Conservation (phyloP, 371 early-diverging fungal species). For the Actinomortierella wolfii region DNA sequence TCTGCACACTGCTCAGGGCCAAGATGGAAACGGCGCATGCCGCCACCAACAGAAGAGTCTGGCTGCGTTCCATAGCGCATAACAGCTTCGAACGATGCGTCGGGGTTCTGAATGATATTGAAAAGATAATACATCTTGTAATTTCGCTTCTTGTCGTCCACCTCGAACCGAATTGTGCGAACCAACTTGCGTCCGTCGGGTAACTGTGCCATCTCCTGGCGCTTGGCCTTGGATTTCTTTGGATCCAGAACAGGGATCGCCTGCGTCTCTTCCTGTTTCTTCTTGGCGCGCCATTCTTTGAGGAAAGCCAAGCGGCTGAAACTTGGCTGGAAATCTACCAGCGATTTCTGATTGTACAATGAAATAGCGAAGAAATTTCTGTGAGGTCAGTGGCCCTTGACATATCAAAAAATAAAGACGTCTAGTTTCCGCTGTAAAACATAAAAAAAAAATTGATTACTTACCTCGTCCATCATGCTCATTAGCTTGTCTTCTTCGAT, state of each 20-base stretch:
- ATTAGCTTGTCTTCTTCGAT: constrained; percentile 62
- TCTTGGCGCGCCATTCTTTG: constrained; percentile 64
- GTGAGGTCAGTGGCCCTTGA: not conserved
- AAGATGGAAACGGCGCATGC: constrained; percentile 60
- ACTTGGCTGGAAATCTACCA: constrained; percentile 43
- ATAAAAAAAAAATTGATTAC: no score
- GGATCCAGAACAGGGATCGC: constrained; percentile 56
- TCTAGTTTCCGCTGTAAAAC: no score
- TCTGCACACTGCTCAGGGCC: constrained; percentile 65
- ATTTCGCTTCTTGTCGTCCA: constrained; percentile 50
- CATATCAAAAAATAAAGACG: no score
- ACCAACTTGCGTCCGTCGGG: constrained; percentile 60
- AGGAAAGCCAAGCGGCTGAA: constrained; percentile 66
- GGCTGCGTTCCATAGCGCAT: constrained; percentile 63
- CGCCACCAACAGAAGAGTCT: constrained; percentile 62
- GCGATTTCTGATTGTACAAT: constrained; percentile 18
- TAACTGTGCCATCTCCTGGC: constrained; percentile 43
- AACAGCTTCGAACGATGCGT: constrained; percentile 57
- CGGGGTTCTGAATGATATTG: constrained; percentile 52
- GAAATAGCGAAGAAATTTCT: not conserved
- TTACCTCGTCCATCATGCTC: constrained; percentile 67
- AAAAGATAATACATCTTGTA: constrained; percentile 61
- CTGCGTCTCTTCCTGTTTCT: constrained; percentile 51
- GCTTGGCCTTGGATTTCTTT: constrained; percentile 57
- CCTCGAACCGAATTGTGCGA: constrained; percentile 63